Base-by-base conservation (phyloP, 2,329 filamentous ascomycete genomes). In the Exserohilum turcica region DNA sequence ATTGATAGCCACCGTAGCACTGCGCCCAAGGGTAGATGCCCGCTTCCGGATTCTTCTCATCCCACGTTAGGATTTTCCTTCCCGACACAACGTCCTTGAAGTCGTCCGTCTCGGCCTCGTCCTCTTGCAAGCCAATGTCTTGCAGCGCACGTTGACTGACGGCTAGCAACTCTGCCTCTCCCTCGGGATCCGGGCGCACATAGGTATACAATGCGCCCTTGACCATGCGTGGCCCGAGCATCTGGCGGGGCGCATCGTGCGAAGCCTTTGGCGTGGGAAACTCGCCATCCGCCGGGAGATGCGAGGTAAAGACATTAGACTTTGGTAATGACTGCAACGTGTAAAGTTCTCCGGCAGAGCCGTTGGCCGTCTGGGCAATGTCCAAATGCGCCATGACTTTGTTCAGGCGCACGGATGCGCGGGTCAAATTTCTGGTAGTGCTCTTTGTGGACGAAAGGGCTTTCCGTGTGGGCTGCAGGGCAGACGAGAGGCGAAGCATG, bases 1-100 rank as follows among this genome's bases (percentile, higher is more conserved):
- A 76, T 43, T 77, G 75, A 64, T 82, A 79, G 51, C 93, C 93
- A 52, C 94, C 94, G 73, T 99, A 99, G 77, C 94, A 97, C 77
- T 99, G 94, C 28, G 94, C 92, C 94, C 94, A 99, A 0, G 94
- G 93, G 72, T 99, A 99, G 37, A 94, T 86, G 16, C 89, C 71
- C n/a, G 61, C 56, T 21, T 68, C 63, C 15, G 62, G 66, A 33
- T 73, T 63, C 5, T 86, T 82, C 53, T 88, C 84, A 59, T 91
- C 84, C 84, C 89, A 90, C 43, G 92, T 93, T 50, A 89, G 84
- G 12, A 97, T 82, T 68, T 86, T 87, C 71, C 94, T 96, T 2
- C 94, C 94, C 0, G 90, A 86, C 6, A 95, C 89, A 0, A 91
- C 81, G 54, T 89, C 81, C 57, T 84, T 83, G 72, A 97, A 97